These are phyloP conservation scores for Biscogniauxia mediterranea DNA, from an alignment of 2,329 filamentous ascomycete species.

Conservation along the genomic window DNA sequence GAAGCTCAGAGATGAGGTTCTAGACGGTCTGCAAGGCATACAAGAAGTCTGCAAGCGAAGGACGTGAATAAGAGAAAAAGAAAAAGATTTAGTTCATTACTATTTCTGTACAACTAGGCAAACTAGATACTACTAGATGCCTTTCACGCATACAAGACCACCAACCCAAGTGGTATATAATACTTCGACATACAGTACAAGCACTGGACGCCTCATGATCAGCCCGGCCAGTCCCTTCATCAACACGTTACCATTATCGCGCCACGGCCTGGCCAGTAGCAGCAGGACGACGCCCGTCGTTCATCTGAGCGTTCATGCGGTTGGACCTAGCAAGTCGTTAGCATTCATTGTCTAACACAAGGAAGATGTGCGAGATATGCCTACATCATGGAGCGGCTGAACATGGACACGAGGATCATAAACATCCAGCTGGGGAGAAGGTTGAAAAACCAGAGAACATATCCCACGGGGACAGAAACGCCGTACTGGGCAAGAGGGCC, in stretches of 20 bases:
- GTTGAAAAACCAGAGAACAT: slow-evolving; percentile 64
- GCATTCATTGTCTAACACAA: slow-evolving; percentile 7
- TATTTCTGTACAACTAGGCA: slow-evolving; percentile 14
- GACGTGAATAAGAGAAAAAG: slow-evolving; percentile 31
- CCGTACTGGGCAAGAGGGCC: slow-evolving; percentile 62
- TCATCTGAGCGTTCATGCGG: slow-evolving; percentile 26
- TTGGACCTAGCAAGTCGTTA: slow-evolving; percentile 20
- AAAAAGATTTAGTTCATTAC: slow-evolving; percentile 19
- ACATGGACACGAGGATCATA: slow-evolving; percentile 72
- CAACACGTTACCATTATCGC: slow-evolving; percentile 17
- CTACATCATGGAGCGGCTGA: slow-evolving; percentile 75
- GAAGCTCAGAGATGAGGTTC: slow-evolving; percentile 62
- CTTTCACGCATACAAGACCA: slow-evolving; percentile 2
- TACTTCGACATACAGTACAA: background rate
- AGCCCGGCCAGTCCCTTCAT: background rate
- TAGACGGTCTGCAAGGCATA: slow-evolving; percentile 63
- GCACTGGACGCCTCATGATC: slow-evolving; percentile 1
- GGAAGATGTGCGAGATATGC: slow-evolving; percentile 33
- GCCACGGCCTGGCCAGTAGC: slow-evolving; percentile 28
- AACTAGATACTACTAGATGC: slow-evolving; percentile 9
- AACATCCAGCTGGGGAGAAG: slow-evolving; percentile 72
- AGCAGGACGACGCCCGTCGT: slow-evolving; percentile 23
- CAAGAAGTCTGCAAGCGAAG: slow-evolving; percentile 61
- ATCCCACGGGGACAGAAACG: slow-evolving; percentile 63
- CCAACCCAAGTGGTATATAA: slow-evolving; percentile 3